A percentile compares a stretch with the other conserved stretches of the same genome.
phyloP scores from a whole-genome alignment of 2,329 filamentous ascomycete species.

The Pseudogymnoascus sp. region DNA sequence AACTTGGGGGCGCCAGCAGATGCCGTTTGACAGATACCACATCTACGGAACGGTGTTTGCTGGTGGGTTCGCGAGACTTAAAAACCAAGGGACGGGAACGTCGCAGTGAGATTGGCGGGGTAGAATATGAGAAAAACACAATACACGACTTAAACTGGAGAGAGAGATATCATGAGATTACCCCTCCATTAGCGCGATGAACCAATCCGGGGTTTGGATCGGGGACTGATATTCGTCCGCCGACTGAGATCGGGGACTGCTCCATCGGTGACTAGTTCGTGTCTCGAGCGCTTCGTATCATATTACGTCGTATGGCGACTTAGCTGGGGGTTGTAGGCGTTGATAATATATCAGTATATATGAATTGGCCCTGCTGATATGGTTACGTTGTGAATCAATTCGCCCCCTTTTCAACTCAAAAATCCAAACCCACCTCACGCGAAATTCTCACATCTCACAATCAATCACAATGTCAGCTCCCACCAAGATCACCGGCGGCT shows the following conservation, averaged over 20 bases:
- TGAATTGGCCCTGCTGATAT: neutral
- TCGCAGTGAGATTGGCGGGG: neutral
- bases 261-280: neutral
- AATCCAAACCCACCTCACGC: neutral
- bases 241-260: neutral
- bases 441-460: neutral
- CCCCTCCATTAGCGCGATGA: neutral
- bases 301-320: neutral
- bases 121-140: neutral
- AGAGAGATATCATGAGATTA: neutral
- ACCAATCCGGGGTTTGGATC: neutral
- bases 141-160: neutral
- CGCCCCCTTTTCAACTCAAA: neutral
- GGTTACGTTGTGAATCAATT: neutral
- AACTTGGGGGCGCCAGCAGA: neutral
- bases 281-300: neutral
- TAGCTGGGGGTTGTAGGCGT: neutral
- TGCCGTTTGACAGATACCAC: neutral
- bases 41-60: neutral
- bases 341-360: neutral
- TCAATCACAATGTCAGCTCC: slow-evolving; percentile 24
- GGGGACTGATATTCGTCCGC: neutral
- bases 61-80: neutral
- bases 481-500: slow-evolving; percentile 40
- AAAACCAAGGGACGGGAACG: neutral